phyloP scores from a whole-genome alignment of 2,329 filamentous ascomycete species.

The Simplicillium sp. region DNA sequence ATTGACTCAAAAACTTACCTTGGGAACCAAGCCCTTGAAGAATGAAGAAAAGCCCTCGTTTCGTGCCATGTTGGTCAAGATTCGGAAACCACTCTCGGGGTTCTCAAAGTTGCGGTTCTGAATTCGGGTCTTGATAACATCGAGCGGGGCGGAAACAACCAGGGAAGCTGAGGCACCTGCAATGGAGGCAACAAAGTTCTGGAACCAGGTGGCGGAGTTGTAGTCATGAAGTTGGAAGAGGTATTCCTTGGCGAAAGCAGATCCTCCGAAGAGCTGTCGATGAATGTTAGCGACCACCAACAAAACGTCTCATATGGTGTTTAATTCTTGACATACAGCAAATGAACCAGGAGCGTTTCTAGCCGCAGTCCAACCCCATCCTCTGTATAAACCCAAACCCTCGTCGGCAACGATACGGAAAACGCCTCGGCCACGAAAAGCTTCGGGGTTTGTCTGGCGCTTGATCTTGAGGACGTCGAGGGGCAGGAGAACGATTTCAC shows the following conservation, averaged over 20 bases:
- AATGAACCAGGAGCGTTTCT: constrained; percentile 96
- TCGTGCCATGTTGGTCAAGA: constrained; percentile 85
- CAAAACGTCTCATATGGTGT: background rate
- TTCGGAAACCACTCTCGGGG: constrained; percentile 87
- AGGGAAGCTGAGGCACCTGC: constrained; percentile 92
- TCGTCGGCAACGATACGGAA: constrained; percentile 86
- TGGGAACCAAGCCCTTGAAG: constrained; percentile 96
- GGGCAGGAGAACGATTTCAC: constrained; percentile 90
- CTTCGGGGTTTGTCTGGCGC: constrained; percentile 97
- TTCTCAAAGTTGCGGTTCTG: constrained; percentile 99
- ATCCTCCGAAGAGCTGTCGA: constrained; percentile 85
- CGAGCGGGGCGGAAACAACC: constrained; percentile 87
- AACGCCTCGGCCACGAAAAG: constrained; percentile 88
- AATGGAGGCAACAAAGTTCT: constrained; percentile 97
- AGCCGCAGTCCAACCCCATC: constrained; percentile 95
- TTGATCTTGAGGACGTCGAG: constrained; percentile 99
- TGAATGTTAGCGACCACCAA: constrained; percentile 10
- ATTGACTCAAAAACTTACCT: constrained; percentile 38
- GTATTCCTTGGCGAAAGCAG: constrained; percentile 95
- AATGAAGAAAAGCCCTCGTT: constrained; percentile 80
- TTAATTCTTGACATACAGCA: constrained; percentile 53
- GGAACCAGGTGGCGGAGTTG: constrained; percentile 86
- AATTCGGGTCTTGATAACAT: constrained; percentile 97
- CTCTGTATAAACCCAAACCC: constrained; percentile 90
- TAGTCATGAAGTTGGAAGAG: constrained; percentile 85